Percentiles rank a stretch among this genome's conserved stretches.
Evolutionary conservation across 805 yeast genomes (phyloP).

Genomic region (Scheffersomyces amazonensis): DNA sequence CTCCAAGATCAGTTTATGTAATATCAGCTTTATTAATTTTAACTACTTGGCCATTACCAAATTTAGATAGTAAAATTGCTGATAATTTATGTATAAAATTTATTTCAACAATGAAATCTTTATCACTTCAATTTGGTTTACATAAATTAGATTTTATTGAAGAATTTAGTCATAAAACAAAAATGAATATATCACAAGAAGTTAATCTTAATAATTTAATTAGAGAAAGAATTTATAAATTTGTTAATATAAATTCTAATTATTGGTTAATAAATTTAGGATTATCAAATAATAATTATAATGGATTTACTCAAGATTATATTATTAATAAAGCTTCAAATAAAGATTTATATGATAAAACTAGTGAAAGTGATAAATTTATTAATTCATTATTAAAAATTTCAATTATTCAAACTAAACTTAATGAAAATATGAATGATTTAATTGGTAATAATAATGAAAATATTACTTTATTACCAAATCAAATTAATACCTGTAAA

Average conservation of each 20-base stretch:
- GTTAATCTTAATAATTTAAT: slow-evolving; percentile 30
- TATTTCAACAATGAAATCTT: slow-evolving; percentile 35
- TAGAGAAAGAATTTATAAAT: slow-evolving; percentile 41
- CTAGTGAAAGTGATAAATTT: slow-evolving; percentile 14
- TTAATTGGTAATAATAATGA: slow-evolving; percentile 18
- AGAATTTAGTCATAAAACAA: slow-evolving; percentile 38
- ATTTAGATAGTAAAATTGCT: slow-evolving; percentile 16
- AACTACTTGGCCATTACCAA: slow-evolving; percentile 45
- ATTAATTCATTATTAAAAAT: slow-evolving; percentile 25
- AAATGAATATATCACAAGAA: slow-evolving; percentile 20
- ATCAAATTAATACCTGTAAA: slow-evolving; percentile 21
- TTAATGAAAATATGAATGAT: slow-evolving; percentile 37
- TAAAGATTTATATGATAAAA: slow-evolving; percentile 12
- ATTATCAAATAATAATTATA: slow-evolving; percentile 26
- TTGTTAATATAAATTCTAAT: slow-evolving; percentile 39
- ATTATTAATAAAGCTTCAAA: slow-evolving; percentile 32
- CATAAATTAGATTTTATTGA: slow-evolving; percentile 39
- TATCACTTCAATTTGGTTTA: slow-evolving; percentile 41
- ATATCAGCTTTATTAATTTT: slow-evolving; percentile 37
- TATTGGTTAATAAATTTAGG: slow-evolving; percentile 42
- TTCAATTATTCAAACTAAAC: slow-evolving; percentile 37
- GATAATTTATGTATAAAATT: slow-evolving; percentile 36
- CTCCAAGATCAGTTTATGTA: slow-evolving; percentile 43
- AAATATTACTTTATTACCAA: slow-evolving; percentile 7
- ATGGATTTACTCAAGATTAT: slow-evolving; percentile 34